Evolutionary conservation across 164 flowering plant genomes (phyloP).

Genomic region (Magnolia officinalis): DNA sequence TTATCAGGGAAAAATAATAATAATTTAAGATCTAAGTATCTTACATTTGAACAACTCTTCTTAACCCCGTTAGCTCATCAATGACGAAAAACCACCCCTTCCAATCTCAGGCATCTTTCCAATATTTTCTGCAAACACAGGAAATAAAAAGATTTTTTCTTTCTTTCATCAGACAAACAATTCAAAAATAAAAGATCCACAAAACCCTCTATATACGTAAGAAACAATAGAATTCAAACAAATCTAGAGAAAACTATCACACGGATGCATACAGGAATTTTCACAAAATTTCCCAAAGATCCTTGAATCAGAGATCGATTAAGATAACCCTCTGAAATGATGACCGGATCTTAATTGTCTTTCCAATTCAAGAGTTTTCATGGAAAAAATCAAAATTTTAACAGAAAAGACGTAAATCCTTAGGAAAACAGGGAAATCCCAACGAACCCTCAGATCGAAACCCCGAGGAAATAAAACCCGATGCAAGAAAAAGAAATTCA

Average conservation of each 20-base stretch:
- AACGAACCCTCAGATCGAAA: slow-evolving; percentile 12
- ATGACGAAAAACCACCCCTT: neutral
- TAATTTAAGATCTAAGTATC: neutral
- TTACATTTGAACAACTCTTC: neutral
- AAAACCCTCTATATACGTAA: no score
- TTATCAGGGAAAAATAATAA: neutral
- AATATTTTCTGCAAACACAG: neutral
- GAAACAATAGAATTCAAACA: neutral
- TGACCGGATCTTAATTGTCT: slow-evolving; percentile 12
- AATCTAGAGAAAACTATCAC: neutral
- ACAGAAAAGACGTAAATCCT: no score
- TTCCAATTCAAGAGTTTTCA: neutral
- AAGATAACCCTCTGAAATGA: neutral
- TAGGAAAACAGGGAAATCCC: neutral
- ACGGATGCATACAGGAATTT: neutral
- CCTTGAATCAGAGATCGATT: neutral
- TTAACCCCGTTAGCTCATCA: neutral
- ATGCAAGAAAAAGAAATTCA: neutral
- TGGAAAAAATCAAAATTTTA: no score
- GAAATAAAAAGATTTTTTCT: neutral
- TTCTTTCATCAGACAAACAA: no score
- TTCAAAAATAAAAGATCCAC: no score
- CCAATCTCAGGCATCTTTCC: neutral
- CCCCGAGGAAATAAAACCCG: slow-evolving; percentile 4
- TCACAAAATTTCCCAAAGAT: neutral